Base-by-base conservation (phyloP, 1,284 basidiomycete species). In the Sphagnurus paluster region DNA sequence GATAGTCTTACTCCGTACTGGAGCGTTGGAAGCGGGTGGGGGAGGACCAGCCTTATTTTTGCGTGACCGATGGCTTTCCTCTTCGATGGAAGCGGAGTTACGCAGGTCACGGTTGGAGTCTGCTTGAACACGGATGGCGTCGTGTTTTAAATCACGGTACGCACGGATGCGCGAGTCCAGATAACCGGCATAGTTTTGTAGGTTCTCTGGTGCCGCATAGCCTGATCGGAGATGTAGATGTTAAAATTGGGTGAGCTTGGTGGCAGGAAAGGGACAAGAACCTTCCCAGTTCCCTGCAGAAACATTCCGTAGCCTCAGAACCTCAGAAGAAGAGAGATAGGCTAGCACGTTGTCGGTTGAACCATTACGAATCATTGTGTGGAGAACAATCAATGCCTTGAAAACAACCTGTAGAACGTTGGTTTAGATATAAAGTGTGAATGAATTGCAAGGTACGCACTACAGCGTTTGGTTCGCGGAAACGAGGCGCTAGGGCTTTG, bases 351-450 rank as follows among this genome's bases (percentile, higher is more conserved):
- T 90, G 70, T 98, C 93, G 11, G 95, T 94, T 10, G 90, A 80
- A 13, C 94, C 95, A 50, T 93, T 92, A 23, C 95, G 84, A 61
- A 99, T 90, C 86, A 99, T 90, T 24, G 87, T 93, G 65, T 99
- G 96, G 16, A 98, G 73, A 5, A 97, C 91, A 59, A 99, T 86
- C 56, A 99, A 76, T 0, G 94, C 91, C 63, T 99, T 99, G 84
- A 98, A 97, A 13, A 93, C 94, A 56, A 97, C 79, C 93, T 95
- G 57, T 11, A 32, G 30, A 26, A 30, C 10, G 39, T 49, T 37
- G 33, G 19, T 17, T 52, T 17, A 50, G 40, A 25, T 6, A 39
- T 17, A 19, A 9, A 41, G 36, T 25, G 10, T 16, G 5, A 21
- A 26, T 42, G 35, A 37, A 29, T 20, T 21, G 14, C n/a, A 30